These are phyloP conservation scores for Fusarium guadeloupense DNA, from an alignment of 2,329 filamentous ascomycete genomes.

Conservation along the genomic window DNA sequence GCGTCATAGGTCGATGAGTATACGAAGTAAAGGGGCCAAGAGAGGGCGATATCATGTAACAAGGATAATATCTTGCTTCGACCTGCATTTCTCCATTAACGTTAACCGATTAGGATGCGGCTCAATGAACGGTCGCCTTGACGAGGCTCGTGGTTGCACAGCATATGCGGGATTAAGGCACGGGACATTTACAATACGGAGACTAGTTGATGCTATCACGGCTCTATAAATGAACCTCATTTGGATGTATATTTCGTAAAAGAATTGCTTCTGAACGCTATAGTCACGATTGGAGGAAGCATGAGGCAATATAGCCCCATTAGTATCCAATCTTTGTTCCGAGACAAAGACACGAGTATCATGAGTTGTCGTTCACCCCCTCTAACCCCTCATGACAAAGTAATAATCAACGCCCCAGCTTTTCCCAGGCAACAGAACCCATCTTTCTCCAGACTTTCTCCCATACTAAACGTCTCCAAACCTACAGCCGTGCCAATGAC, in stretches of 20 bases:
- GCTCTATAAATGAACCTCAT: not conserved
- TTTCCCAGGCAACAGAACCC: not conserved
- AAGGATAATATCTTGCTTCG: no score
- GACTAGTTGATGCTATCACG: not conserved
- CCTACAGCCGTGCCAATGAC: slow-evolving; percentile 26
- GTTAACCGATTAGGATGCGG: not conserved
- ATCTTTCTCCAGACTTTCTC: slow-evolving; percentile 4
- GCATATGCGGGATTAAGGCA: slow-evolving; percentile 1
- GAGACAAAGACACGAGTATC: not conserved
- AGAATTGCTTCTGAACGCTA: not conserved
- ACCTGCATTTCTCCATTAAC: no score
- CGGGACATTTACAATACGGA: not conserved
- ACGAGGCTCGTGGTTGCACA: not conserved
- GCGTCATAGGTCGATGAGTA: no score
- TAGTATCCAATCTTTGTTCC: not conserved
- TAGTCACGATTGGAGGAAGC: not conserved
- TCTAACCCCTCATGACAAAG: slow-evolving; percentile 3
- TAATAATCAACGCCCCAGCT: no score
- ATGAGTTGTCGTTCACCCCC: not conserved
- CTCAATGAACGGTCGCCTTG: not conserved
- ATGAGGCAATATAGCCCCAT: not conserved
- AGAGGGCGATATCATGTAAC: no score
- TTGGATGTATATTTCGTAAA: not conserved
- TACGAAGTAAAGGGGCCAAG: no score
- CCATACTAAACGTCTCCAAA: not conserved